phyloP scores from a whole-genome alignment of 148 eudicot genomes.

The Euryodendron excelsum region DNA sequence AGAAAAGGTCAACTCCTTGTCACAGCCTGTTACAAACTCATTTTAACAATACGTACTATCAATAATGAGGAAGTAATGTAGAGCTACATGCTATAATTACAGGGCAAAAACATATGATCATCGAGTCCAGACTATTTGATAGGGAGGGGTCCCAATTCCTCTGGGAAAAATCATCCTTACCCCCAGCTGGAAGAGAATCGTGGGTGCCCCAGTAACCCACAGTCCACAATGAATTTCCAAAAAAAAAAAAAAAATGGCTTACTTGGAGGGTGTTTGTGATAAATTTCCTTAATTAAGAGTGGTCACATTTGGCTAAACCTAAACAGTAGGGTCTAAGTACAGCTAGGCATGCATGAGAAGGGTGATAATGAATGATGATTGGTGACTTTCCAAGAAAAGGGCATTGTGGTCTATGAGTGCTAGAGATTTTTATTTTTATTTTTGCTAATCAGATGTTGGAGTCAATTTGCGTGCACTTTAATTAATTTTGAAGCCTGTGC shows the following conservation, averaged over 20 bases:
- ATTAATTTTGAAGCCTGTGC: too few relatives aligned
- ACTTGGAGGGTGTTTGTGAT: too few relatives aligned
- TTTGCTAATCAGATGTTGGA: too few relatives aligned
- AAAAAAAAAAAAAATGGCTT: neutral
- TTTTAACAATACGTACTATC: neutral
- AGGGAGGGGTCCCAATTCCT: neutral
- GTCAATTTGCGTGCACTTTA: too few relatives aligned
- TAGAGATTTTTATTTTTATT: too few relatives aligned
- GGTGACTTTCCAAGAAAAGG: too few relatives aligned
- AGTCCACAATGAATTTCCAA: too few relatives aligned
- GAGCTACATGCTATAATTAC: neutral
- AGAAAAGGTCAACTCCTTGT: neutral
- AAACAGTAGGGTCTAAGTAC: neutral
- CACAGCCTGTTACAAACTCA: neutral
- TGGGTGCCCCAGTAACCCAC: neutral
- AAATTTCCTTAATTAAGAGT: too few relatives aligned
- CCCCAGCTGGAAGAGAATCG: neutral
- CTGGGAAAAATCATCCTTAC: neutral
- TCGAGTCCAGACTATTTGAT: neutral
- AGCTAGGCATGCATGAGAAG: neutral
- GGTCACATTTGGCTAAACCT: too few relatives aligned
- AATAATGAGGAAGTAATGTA: neutral
- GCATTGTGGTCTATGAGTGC: too few relatives aligned
- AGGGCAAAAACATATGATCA: neutral
- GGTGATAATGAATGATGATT: neutral